A percentile compares a stretch with the other conserved stretches of the same genome.
Conservation (phyloP, 2,329 filamentous ascomycete genomes). For the Hymenoscyphus salicellus region DNA sequence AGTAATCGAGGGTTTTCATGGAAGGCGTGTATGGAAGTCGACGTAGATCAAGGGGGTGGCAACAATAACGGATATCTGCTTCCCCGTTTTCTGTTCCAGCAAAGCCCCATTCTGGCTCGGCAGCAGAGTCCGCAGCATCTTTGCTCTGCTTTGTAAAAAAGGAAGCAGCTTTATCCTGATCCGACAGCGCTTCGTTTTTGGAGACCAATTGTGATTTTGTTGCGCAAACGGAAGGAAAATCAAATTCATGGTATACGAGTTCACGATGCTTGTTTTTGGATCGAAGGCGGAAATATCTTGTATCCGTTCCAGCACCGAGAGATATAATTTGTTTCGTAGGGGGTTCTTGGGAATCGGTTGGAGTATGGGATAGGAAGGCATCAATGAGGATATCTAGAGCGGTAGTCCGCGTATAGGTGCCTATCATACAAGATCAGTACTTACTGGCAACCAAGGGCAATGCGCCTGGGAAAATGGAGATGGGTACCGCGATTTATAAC, state of each 20-base stretch:
- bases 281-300: conserved; percentile 72
- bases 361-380: conserved; percentile 56
- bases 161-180: conserved; percentile 8
- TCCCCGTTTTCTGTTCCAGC: conserved; percentile 12
- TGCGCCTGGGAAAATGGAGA: not conserved
- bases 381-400: conserved; percentile 77
- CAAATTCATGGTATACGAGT: conserved; percentile 85
- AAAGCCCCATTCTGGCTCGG: conserved; percentile 32
- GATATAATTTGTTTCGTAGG: conserved; percentile 75
- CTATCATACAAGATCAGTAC: conserved; percentile 42
- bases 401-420: conserved; percentile 86
- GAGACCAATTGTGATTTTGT: conserved; percentile 43
- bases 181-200: conserved; percentile 17
- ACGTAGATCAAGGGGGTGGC: conserved; percentile 44
- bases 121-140: conserved; percentile 11
- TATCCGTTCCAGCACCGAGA: conserved; percentile 90
- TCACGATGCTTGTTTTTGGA: conserved; percentile 32
- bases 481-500: conserved; percentile 86
- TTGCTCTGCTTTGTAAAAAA: conserved; percentile 43
- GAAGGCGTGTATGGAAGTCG: conserved; percentile 23
- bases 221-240: conserved; percentile 73
- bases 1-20: conserved; percentile 19
- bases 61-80: conserved; percentile 42
- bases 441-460: not conserved
- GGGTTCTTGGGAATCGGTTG: conserved; percentile 23